Evolutionary conservation across 106 monocot genomes (phyloP).

Genomic region (Posidonia australis): DNA sequence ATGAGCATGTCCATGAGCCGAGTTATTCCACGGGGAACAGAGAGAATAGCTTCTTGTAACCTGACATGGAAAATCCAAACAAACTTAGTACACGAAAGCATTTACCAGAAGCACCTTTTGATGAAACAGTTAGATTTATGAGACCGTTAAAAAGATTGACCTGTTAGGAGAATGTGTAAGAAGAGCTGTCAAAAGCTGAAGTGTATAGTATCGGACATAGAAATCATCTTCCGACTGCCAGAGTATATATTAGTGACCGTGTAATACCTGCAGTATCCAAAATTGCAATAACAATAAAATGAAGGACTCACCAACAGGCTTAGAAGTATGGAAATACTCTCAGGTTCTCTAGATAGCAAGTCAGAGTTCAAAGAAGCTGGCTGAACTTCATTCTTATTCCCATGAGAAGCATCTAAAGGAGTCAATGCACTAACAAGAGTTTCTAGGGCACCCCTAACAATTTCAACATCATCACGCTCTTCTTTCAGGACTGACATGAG

Average conservation of each 20-base stretch:
- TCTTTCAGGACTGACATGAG: conserved; percentile 76
- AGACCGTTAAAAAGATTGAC: conserved; percentile 21
- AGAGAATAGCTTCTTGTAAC: conserved; percentile 95
- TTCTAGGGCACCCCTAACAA: conserved; percentile 81
- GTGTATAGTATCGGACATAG: conserved; percentile 90
- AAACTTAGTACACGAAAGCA: not conserved
- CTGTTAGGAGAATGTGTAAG: conserved; percentile 81
- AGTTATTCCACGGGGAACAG: conserved; percentile 87
- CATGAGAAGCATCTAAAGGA: conserved; percentile 55
- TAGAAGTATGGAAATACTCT: conserved; percentile 85
- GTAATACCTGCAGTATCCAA: no score
- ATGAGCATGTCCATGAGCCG: conserved; percentile 98
- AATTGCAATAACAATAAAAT: no score
- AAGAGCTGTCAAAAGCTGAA: conserved; percentile 95
- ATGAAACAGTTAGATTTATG: not conserved
- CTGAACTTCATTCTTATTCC: conserved; percentile 65
- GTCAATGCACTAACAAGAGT: conserved; percentile 91
- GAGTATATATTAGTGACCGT: not conserved
- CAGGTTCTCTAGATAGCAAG: conserved; percentile 81
- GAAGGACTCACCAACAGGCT: conserved; percentile 65
- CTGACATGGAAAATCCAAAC: conserved; percentile 22
- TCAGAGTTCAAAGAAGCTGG: conserved; percentile 86
- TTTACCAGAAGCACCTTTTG: not conserved
- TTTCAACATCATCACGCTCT: conserved; percentile 88
- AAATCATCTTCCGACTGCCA: conserved; percentile 46